Percentiles rank a stretch among this genome's conserved stretches.
These are phyloP conservation scores for Ceratobasidium sp. DNA, from an alignment of 1,284 basidiomycete species.

Conservation along the genomic window DNA sequence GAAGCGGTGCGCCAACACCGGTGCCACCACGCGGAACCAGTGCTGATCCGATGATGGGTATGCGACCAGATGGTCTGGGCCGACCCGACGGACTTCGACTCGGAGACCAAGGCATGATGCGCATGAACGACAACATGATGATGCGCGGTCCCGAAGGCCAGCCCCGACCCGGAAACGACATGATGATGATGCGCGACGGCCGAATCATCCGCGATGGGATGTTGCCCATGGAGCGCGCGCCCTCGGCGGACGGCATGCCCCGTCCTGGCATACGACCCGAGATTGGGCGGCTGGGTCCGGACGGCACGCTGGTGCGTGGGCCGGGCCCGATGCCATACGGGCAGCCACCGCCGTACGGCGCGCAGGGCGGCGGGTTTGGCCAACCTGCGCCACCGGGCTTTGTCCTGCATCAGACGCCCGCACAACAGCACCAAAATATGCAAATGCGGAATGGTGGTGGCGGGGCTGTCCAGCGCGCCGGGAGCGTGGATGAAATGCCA, in stretches of 20 bases:
- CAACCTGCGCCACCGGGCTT: constrained; percentile 14
- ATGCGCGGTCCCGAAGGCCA: constrained; percentile 30
- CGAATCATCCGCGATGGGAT: constrained; percentile 23
- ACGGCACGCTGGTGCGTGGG: constrained; percentile 23
- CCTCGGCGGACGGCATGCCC: constrained; percentile 30
- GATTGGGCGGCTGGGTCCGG: constrained; percentile 37
- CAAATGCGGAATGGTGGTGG: constrained; percentile 22
- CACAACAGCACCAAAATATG: constrained; percentile 41
- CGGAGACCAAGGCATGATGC: constrained; percentile 21
- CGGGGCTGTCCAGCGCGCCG: constrained; percentile 7
- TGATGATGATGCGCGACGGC: constrained; percentile 31
- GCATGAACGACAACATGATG: constrained; percentile 9
- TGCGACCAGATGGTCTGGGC: constrained; percentile 22
- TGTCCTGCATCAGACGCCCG: constrained; percentile 28
- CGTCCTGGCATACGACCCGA: constrained; percentile 23
- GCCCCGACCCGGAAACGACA: constrained; percentile 15
- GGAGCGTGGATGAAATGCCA: constrained; percentile 34
- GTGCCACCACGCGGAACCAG: constrained; percentile 31
- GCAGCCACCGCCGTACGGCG: constrained; percentile 33
- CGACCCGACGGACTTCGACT: neutral
- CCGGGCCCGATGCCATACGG: constrained; percentile 12
- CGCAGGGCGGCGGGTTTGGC: constrained; percentile 5
- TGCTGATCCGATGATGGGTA: constrained; percentile 36
- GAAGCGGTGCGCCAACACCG: constrained; percentile 34
- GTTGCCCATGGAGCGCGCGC: constrained; percentile 33